Base-by-base conservation (phyloP, 208 protist species). In the Giardia muris region DNA sequence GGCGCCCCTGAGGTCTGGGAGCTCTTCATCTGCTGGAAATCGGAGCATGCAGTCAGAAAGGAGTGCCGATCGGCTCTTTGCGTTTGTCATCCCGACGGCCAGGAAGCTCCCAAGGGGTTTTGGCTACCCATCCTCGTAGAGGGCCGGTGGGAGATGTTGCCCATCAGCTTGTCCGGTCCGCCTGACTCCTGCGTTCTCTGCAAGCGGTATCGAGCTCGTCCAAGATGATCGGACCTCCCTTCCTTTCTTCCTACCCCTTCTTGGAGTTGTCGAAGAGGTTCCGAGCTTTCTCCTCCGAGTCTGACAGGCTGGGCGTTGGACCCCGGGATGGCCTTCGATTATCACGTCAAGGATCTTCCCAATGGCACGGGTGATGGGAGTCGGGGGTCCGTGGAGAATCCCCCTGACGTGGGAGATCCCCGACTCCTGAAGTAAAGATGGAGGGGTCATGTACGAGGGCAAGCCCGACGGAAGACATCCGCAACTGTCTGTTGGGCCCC, bases 41-140 rank as follows among this genome's bases (percentile, higher is more conserved):
- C 98, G 87, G 99, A 96, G 93, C 98, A 96, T 47, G 98, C 98
- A 0, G 96, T 0, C 99, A 94, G 46, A 99, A 96, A 46, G 99
- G 98, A 86, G 98, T 97, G 94, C 99, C 99, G 92, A 99, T 98
- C 93, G 99, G 95, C 94, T 99, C 98, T 46, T 96, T 95, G 47
- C 98, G 94, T 99, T 99, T 4, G 98, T 99, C 98, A 99, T 99
- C 92, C 98, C 99, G 93, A 99, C 99, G 30, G 99, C 93, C 0
- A 99, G 95, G 47, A 99, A 97, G 95, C 99, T 99, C 95, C 99
- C 99, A 0, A 98, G 93, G n/a, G 96, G 95, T 67, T 99, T 97
- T 1, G 99, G 97, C 94, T 98, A 93, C 99, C 97, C 90, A 99
- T 99, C 95, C 99, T 99, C 47, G 97, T 96, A 47, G 99, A 96